Percentiles rank a stretch among this genome's conserved stretches.
phyloP scores from a whole-genome alignment of 73 alveolate genomes.

The Paramecium tetraurelia region DNA sequence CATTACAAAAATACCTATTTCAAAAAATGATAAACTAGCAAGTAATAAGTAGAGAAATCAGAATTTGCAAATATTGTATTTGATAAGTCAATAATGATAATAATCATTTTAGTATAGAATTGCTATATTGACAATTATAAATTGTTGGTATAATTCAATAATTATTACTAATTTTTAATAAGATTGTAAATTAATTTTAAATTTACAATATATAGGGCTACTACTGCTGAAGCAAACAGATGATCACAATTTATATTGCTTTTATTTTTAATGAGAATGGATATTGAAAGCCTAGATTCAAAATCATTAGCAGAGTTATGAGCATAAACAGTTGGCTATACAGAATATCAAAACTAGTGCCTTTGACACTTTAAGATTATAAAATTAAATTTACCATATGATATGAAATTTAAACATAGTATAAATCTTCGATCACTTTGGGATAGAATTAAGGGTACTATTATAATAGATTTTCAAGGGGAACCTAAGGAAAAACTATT shows the following conservation, averaged over 20 bases:
- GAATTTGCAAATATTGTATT: background rate
- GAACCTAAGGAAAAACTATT: constrained; percentile 52
- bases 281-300: background rate
- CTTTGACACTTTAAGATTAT: constrained; percentile 44
- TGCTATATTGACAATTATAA: too few relatives aligned
- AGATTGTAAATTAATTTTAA: too few relatives aligned
- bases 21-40: constrained; percentile 21
- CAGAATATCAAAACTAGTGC: constrained; percentile 47
- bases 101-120: too few relatives aligned
- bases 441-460: constrained; percentile 51
- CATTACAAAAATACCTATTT: constrained; percentile 35
- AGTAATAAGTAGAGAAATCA: constrained; percentile 35
- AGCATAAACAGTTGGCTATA: constrained; percentile 32
- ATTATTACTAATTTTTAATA: too few relatives aligned
- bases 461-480: background rate
- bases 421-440: constrained; percentile 40
- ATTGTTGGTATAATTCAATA: too few relatives aligned
- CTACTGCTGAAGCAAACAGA: constrained; percentile 52
- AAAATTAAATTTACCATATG: constrained; percentile 55
- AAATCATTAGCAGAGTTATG: background rate
- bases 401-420: constrained; percentile 15
- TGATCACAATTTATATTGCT: constrained; percentile 5
- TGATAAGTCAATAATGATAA: too few relatives aligned
- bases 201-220: too few relatives aligned
- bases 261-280: constrained; percentile 7